Evolutionary conservation across 2,329 filamentous ascomycete species (phyloP), one percentile per base, ranked within the genome.

Genomic region (Calonectria leucothoes): DNA sequence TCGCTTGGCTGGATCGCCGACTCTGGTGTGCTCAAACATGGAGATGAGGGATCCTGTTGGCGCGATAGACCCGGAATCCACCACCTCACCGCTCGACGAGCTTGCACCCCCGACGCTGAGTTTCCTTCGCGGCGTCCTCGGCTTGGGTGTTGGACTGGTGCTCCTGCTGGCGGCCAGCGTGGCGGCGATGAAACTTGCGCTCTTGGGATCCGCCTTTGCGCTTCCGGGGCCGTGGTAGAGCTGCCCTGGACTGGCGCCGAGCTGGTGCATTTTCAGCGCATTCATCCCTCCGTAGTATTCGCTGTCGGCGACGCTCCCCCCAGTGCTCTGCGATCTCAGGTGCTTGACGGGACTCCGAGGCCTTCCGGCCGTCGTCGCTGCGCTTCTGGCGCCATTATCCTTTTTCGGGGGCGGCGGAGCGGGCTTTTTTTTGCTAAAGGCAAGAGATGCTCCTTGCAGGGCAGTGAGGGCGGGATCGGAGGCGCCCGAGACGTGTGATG

Each of bases 21-120:
- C 76, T 64, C 70, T 75, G 51, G 85, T 87, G 75, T 88, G 86
- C 83, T 95, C 93, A 76, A 95, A 95, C 85, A 94, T 88, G 48
- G 90, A 90, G 68, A 95, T 92, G 25, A 95, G 86, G 6, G 91
- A 90, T 4, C 87, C 91, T 0, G 93, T 93, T 0, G 93, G 88
- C 29, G 89, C 86, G 64, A 94, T 92, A 7, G 91, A 86, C 1
- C 87, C 88, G 12, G 89, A 89, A 80, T 94, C 82, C 39, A 84
- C 81, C 65, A 80, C 78, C 55, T 83, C 78, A 64, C 79, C 79
- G 39, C 72, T 76, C 7, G 77, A 76, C 4, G 80, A 76, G 72
- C 83, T 84, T 48, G 78, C 72, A 10, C 79, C 78, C 23, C 81
- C 82, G 27, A 79, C 66, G 72, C 83, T 85, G 7, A 76, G 78